Percentiles rank a stretch among this genome's conserved stretches.
Conservation (phyloP, 1,284 basidiomycete species). For the Trametes polyzona region DNA sequence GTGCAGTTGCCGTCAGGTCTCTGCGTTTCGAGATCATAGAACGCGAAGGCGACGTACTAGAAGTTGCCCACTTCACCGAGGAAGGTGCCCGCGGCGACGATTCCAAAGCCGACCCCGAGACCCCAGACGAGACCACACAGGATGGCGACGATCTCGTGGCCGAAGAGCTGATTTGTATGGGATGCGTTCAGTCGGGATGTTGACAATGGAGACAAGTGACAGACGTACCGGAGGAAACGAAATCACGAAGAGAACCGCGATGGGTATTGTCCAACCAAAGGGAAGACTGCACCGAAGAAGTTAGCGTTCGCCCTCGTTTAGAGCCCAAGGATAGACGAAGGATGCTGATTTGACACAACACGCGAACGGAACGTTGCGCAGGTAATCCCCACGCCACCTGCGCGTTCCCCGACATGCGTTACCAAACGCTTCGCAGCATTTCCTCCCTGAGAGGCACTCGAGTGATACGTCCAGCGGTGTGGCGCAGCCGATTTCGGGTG, state of each 20-base stretch:
- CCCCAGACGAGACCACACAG: conserved; percentile 83
- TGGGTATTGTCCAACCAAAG: conserved; percentile 82
- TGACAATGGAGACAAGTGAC: not conserved
- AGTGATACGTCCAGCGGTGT: too few species aligned
- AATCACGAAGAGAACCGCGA: conserved; percentile 77
- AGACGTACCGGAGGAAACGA: conserved; percentile 71
- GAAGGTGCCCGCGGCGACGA: conserved; percentile 69
- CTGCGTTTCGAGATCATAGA: not conserved
- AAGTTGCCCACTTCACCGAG: conserved; percentile 74
- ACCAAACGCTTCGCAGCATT: too few species aligned
- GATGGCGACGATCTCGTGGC: conserved; percentile 78
- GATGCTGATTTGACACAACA: too few species aligned
- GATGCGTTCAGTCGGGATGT: conserved; percentile 14
- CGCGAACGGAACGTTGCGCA: too few species aligned
- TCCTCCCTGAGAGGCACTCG: too few species aligned
- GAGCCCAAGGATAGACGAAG: too few species aligned
- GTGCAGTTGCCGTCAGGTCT: not conserved
- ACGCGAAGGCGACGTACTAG: conserved; percentile 48
- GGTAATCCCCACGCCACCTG: too few species aligned
- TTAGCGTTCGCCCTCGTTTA: too few species aligned
- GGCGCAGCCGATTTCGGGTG: too few species aligned
- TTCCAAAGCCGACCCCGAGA: conserved; percentile 66
- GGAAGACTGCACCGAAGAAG: conserved; percentile 31
- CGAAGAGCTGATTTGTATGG: conserved; percentile 56
- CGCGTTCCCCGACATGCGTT: too few species aligned